Percentiles rank a stretch among this genome's conserved stretches.
Conservation (phyloP, 495 filamentous ascomycete species). For the Thermothielavioides terrestris region DNA sequence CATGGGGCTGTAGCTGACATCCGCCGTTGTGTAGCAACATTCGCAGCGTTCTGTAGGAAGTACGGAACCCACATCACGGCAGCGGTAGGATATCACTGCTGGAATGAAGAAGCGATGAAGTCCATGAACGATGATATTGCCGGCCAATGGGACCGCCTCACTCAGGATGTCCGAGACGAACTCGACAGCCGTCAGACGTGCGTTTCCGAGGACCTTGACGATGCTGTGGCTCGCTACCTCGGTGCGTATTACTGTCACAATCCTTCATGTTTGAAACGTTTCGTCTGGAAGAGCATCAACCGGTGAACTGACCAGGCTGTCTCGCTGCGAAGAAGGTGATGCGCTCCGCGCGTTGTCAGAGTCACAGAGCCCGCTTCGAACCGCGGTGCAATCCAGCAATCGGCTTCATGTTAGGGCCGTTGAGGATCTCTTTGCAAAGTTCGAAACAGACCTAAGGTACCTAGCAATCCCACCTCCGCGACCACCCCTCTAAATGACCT, state of each 20-base stretch:
- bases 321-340: not conserved
- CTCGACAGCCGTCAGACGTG: not conserved
- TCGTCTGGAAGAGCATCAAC: too few relatives aligned
- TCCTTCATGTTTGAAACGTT: too few relatives aligned
- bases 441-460: not conserved
- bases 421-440: not conserved
- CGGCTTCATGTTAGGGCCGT: not conserved
- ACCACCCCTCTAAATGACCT: too few relatives aligned
- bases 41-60: slow-evolving; percentile 28
- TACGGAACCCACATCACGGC: slow-evolving; percentile 23
- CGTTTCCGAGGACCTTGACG: not conserved
- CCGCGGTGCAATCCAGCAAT: not conserved
- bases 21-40: slow-evolving; percentile 11
- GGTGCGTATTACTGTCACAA: too few relatives aligned
- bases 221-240: not conserved
- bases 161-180: not conserved
- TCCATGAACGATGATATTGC: slow-evolving; percentile 24
- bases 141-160: slow-evolving; percentile 20
- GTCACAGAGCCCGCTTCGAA: not conserved
- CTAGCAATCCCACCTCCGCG: too few relatives aligned
- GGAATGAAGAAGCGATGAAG: slow-evolving; percentile 34
- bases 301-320: not conserved
- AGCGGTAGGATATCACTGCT: slow-evolving; percentile 18
- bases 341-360: not conserved
- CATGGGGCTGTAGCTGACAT: not conserved